phyloP scores from a whole-genome alignment of 208 protist species.

The Vickermania spadyakhi region DNA sequence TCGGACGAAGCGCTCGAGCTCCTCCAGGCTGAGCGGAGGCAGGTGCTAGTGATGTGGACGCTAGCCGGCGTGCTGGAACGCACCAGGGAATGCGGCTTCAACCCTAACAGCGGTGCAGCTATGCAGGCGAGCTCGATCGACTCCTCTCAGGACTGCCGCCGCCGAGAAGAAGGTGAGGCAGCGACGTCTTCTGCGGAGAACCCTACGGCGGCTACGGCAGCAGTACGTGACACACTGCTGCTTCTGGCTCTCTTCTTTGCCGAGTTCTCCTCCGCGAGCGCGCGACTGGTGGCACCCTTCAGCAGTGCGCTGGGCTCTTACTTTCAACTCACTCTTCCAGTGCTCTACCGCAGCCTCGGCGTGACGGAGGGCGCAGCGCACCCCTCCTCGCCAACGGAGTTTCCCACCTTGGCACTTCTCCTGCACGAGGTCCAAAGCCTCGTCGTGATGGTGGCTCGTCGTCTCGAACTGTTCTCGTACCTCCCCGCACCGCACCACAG shows the following conservation, averaged over 20 bases:
- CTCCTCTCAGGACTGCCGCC: background rate
- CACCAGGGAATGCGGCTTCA: too few relatives aligned
- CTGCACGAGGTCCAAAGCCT: background rate
- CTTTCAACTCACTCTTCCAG: conserved; percentile 17
- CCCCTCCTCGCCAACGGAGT: too few relatives aligned
- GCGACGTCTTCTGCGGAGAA: conserved; percentile 7
- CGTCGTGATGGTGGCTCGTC: background rate
- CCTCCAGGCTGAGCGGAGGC: background rate
- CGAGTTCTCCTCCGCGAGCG: background rate
- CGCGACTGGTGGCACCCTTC: background rate
- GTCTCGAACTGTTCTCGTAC: background rate
- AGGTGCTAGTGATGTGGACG: background rate
- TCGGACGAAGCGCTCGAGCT: too few relatives aligned
- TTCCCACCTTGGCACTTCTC: too few relatives aligned
- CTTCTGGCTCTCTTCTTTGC: background rate
- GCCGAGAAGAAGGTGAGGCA: background rate
- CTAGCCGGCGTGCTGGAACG: background rate
- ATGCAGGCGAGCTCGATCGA: background rate
- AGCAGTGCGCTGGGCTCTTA: conserved; percentile 10
- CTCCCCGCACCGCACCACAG: background rate
- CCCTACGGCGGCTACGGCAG: background rate
- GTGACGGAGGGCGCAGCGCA: background rate
- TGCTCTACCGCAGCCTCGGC: conserved; percentile 11
- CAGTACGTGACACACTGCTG: background rate
- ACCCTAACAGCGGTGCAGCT: background rate